Evolutionary conservation across 495 filamentous ascomycete genomes (phyloP).

Genomic region (Aspergillus panamensis): DNA sequence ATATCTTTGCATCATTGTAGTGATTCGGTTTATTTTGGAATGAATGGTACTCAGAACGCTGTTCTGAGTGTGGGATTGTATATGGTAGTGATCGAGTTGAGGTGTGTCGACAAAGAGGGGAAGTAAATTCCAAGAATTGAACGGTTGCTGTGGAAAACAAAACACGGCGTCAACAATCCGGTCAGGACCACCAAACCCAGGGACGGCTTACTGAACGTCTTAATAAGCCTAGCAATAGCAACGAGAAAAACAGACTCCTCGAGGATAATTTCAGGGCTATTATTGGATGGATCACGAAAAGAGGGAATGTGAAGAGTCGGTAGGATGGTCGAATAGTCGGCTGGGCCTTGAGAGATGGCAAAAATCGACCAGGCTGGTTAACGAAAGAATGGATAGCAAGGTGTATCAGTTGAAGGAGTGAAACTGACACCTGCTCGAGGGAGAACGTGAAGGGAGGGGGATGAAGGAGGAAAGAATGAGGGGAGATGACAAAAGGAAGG

Average conservation of each 20-base stretch:
- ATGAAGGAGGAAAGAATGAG: constrained; percentile 27
- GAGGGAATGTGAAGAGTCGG: constrained; percentile 23
- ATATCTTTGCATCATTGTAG: constrained; percentile 44
- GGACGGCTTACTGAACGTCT: constrained; percentile 6
- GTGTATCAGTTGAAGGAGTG: constrained; percentile 73
- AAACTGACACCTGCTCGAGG: constrained; percentile 64
- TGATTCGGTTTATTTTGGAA: constrained; percentile 8
- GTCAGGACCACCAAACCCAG: not conserved
- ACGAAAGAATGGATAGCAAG: constrained; percentile 54
- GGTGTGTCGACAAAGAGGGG: not conserved
- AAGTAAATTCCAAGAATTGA: constrained; percentile 16
- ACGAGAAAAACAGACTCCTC: not conserved
- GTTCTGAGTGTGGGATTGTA: not conserved
- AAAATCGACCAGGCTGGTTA: constrained; percentile 16
- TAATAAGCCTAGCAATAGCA: constrained; percentile 2
- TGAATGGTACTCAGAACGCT: constrained; percentile 12
- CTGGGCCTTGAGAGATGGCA: not conserved
- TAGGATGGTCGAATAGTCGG: constrained; percentile 13
- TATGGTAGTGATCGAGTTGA: not conserved
- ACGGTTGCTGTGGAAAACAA: constrained; percentile 11
- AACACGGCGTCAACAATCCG: constrained; percentile 1
- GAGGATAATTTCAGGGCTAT: not conserved
- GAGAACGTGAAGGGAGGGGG: constrained; percentile 24
- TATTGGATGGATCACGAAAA: constrained; percentile 12
- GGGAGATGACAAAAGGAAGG: constrained; percentile 46